These are phyloP conservation scores for Rhizopogon salebrosus DNA, from an alignment of 768 basidiomycete genomes.

Conservation along the genomic window DNA sequence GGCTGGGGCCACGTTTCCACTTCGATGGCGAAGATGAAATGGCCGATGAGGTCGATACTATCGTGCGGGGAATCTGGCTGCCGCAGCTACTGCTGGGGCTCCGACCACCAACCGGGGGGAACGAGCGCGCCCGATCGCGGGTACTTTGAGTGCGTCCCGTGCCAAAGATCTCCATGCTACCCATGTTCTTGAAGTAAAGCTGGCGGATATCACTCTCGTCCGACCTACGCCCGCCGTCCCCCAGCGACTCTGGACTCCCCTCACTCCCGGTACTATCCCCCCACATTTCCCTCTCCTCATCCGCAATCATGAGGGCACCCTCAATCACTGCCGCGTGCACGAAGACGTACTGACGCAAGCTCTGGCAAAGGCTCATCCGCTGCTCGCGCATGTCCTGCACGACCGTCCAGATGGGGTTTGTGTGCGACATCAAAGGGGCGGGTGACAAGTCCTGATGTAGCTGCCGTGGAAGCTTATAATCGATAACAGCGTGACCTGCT, in stretches of 20 bases:
- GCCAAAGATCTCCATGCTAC: neutral
- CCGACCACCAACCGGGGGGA: constrained; percentile 4
- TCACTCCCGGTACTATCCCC: constrained; percentile 19
- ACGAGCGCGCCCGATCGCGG: constrained; percentile 5
- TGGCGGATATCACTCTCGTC: constrained; percentile 11
- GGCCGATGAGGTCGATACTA: constrained; percentile 12
- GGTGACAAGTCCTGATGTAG: constrained; percentile 54
- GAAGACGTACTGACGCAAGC: constrained; percentile 90
- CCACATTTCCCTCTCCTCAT: constrained; percentile 54
- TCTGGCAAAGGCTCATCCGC: constrained; percentile 95
- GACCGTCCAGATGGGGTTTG: constrained; percentile 75
- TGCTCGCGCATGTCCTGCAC: constrained; percentile 95
- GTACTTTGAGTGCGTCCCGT: neutral
- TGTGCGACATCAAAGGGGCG: constrained; percentile 52
- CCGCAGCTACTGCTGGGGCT: constrained; percentile 2
- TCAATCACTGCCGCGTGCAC: constrained; percentile 84
- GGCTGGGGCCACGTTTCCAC: constrained; percentile 66
- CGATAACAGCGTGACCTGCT: constrained; percentile 26
- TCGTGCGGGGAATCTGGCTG: constrained; percentile 1
- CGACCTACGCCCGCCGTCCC: constrained; percentile 13
- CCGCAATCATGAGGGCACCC: constrained; percentile 71
- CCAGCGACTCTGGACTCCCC: constrained; percentile 9
- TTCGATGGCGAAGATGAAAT: constrained; percentile 30
- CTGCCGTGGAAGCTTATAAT: constrained; percentile 59
- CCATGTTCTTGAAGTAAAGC: constrained; percentile 1